Evolutionary conservation across 2,329 filamentous ascomycete species (phyloP).

Genomic region (Calonectria pteridis): DNA sequence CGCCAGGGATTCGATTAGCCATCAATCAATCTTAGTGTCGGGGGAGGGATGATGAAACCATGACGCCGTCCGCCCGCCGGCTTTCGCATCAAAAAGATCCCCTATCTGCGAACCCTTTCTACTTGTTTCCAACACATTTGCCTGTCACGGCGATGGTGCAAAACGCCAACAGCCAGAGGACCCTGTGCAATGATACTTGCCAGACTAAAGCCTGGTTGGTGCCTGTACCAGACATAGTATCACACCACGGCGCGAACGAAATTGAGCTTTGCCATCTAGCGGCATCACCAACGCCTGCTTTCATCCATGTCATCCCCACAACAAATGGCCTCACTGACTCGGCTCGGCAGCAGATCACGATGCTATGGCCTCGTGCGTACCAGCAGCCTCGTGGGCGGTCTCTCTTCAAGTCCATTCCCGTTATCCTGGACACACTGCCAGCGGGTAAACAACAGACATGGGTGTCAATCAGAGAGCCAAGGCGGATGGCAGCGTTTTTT

Average conservation of each 20-base stretch:
- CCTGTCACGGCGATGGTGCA: not conserved
- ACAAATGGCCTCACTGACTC: constrained; percentile 16
- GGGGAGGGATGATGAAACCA: constrained; percentile 21
- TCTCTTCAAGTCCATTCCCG: not conserved
- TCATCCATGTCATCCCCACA: constrained; percentile 23
- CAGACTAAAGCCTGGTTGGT: not conserved
- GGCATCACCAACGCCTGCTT: constrained; percentile 11
- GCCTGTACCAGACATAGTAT: constrained; percentile 11
- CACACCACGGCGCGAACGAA: constrained; percentile 14
- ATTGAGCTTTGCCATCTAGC: constrained; percentile 22
- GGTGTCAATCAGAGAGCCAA: not conserved
- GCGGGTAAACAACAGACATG: constrained; percentile 2
- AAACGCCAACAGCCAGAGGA: not conserved
- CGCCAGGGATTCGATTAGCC: constrained; percentile 6
- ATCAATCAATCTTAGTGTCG: constrained; percentile 20
- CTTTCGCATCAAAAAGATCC: constrained; percentile 3
- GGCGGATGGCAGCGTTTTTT: not conserved
- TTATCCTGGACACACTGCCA: not conserved
- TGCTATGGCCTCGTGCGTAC: not conserved
- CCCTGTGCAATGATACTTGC: not conserved
- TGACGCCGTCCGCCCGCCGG: constrained; percentile 12
- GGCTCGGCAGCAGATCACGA: not conserved
- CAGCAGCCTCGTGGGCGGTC: not conserved
- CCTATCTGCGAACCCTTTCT: not conserved
- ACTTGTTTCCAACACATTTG: not conserved